phyloP scores from a whole-genome alignment of 2,329 filamentous ascomycete genomes.

The Byssoonygena ceratinophila region DNA sequence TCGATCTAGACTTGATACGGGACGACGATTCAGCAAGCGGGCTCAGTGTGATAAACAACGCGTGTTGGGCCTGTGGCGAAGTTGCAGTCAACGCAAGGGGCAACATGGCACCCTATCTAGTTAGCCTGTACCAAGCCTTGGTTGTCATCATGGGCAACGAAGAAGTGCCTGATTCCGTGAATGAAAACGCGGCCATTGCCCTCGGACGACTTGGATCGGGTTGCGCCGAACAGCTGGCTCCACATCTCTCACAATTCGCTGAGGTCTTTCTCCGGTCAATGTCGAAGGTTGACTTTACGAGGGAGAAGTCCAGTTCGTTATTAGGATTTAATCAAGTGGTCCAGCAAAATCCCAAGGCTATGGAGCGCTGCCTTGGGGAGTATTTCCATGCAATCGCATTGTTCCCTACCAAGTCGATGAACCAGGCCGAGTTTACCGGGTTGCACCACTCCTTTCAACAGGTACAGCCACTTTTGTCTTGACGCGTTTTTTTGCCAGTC shows the following conservation, averaged over 20 bases:
- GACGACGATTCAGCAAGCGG: constrained; percentile 74
- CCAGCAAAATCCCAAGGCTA: constrained; percentile 74
- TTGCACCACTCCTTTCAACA: constrained; percentile 64
- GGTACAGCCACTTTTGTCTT: constrained; percentile 42
- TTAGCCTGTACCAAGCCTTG: constrained; percentile 64
- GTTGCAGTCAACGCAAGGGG: constrained; percentile 68
- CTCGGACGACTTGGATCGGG: constrained; percentile 76
- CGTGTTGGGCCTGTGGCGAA: constrained; percentile 93
- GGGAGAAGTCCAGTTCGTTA: constrained; percentile 90
- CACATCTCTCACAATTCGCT: constrained; percentile 69
- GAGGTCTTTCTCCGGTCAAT: constrained; percentile 72
- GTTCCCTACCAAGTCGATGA: constrained; percentile 51
- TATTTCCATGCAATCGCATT: constrained; percentile 78
- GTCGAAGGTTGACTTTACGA: constrained; percentile 71
- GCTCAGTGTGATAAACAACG: constrained; percentile 94
- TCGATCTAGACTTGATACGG: constrained; percentile 66
- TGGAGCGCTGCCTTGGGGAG: constrained; percentile 72
- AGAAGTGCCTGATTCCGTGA: constrained; percentile 73
- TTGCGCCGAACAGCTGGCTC: constrained; percentile 64
- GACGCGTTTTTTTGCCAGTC: neutral
- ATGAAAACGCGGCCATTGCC: constrained; percentile 89
- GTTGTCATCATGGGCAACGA: constrained; percentile 75
- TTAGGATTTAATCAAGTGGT: constrained; percentile 81
- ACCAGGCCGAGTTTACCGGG: constrained; percentile 50
- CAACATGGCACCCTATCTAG: constrained; percentile 65